A percentile compares a stretch with the other conserved stretches of the same genome.
These are phyloP conservation scores for Verbascum thapsus DNA, from an alignment of 257 asterid genomes.

Conservation along the genomic window DNA sequence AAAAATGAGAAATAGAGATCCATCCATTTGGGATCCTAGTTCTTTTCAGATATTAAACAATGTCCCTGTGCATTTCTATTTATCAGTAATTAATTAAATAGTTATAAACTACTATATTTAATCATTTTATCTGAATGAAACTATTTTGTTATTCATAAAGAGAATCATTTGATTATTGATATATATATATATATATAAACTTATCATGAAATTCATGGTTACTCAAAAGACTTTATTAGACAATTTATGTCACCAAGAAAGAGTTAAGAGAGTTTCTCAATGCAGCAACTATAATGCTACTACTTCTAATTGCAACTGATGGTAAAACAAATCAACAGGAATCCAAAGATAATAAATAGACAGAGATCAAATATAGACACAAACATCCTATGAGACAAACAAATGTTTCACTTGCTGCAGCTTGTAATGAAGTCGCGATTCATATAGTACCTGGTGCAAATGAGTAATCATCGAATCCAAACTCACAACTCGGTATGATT, in stretches of 20 bases:
- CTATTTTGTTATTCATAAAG: too few species aligned
- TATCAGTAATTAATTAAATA: too few species aligned
- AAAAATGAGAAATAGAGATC: too few species aligned
- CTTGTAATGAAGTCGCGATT: constrained; percentile 25
- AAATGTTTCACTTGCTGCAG: not conserved
- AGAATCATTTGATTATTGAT: too few species aligned
- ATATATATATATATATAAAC: too few species aligned
- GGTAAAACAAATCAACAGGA: constrained; percentile 17
- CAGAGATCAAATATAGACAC: constrained; percentile 42
- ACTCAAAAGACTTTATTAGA: constrained; percentile 31
- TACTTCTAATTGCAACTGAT: constrained; percentile 28
- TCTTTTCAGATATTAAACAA: too few species aligned
- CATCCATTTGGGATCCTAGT: too few species aligned
- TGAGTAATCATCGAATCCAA: constrained; percentile 56
- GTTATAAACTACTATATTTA: too few species aligned
- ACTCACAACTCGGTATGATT: constrained; percentile 47
- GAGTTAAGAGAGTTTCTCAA: constrained; percentile 27
- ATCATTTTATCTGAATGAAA: too few species aligned
- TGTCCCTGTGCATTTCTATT: too few species aligned
- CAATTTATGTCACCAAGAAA: constrained; percentile 24
- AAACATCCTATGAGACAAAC: constrained; percentile 32
- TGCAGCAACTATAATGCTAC: constrained; percentile 18
- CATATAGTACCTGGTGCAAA: constrained; percentile 48
- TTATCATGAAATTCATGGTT: too few species aligned
- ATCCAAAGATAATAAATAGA: constrained; percentile 32